A percentile compares a stretch with the other conserved stretches of the same genome.
These are phyloP conservation scores for Erodium texanum DNA, from an alignment of 441 rosid genomes.

Conservation along the genomic window DNA sequence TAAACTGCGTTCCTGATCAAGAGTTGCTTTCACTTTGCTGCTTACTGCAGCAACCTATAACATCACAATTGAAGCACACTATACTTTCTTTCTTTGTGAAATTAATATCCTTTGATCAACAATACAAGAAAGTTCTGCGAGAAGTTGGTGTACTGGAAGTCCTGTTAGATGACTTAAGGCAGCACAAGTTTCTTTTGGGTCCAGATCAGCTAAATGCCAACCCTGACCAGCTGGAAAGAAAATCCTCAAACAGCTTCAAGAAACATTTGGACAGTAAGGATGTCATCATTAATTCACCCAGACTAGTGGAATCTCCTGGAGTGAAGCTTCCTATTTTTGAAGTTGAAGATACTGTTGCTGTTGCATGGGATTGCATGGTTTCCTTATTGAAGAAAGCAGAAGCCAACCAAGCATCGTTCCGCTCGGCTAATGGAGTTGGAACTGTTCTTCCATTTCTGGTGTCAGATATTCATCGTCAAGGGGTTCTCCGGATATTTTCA, in stretches of 20 bases:
- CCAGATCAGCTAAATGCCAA: slow-evolving; percentile 47
- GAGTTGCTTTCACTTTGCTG: slow-evolving; percentile 97
- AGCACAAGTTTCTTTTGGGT: slow-evolving; percentile 83
- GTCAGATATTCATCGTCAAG: slow-evolving; percentile 75
- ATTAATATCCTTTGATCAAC: slow-evolving; percentile 96
- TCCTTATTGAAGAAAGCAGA: slow-evolving; percentile 96
- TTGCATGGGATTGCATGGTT: slow-evolving; percentile 97
- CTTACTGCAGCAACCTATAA: slow-evolving; percentile 91
- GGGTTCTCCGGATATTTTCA: slow-evolving; percentile 85
- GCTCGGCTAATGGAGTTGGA: slow-evolving; percentile 81
- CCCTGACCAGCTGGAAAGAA: slow-evolving; percentile 46
- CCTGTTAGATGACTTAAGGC: slow-evolving; percentile 92
- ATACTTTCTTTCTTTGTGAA: slow-evolving; percentile 93
- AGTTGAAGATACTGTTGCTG: slow-evolving; percentile 66
- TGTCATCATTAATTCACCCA: slow-evolving; percentile 86
- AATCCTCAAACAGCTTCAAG: slow-evolving; percentile 79
- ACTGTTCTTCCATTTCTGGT: slow-evolving; percentile 86
- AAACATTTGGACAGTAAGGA: slow-evolving; percentile 77
- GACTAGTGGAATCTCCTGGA: slow-evolving; percentile 71
- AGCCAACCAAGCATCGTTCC: slow-evolving; percentile 81
- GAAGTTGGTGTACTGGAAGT: slow-evolving; percentile 99
- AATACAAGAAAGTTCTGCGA: slow-evolving; percentile 92
- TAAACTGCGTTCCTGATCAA: slow-evolving; percentile 98
- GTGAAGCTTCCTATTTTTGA: slow-evolving; percentile 81
- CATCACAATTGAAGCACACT: slow-evolving; percentile 84